Evolutionary conservation across 106 monocot species (phyloP).

Genomic region (Hemerocallis citrina): DNA sequence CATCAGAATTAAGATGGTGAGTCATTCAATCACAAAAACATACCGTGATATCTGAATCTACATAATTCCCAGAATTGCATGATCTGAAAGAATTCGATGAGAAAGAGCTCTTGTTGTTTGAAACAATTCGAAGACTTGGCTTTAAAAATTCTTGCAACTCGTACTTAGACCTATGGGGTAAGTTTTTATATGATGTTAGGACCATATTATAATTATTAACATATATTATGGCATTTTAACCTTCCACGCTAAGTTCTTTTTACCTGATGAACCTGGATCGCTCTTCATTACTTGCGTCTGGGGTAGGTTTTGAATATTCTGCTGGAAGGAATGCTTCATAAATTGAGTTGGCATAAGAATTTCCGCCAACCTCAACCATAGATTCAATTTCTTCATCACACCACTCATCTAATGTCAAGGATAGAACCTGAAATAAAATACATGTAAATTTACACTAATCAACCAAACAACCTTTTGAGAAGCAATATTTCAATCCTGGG

Average conservation of each 20-base stretch:
- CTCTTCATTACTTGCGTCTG: slow-evolving; percentile 58
- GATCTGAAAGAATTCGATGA: slow-evolving; percentile 27
- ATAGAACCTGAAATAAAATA: slow-evolving; percentile 57
- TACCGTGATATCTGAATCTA: slow-evolving; percentile 5
- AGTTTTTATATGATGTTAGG: background rate
- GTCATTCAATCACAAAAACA: no score
- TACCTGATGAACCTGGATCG: slow-evolving; percentile 82
- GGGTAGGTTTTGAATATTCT: slow-evolving; percentile 43
- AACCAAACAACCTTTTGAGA: background rate
- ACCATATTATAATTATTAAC: background rate
- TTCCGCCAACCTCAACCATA: slow-evolving; percentile 90
- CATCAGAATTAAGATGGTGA: no score
- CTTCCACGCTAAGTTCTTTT: background rate
- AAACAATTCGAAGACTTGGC: slow-evolving; percentile 77
- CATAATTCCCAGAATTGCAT: slow-evolving; percentile 22
- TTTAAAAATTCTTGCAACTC: slow-evolving; percentile 86
- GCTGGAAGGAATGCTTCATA: slow-evolving; percentile 86
- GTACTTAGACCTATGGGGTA: slow-evolving; percentile 61
- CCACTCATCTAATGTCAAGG: slow-evolving; percentile 87
- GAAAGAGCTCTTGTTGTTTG: slow-evolving; percentile 29
- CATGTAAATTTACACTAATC: background rate
- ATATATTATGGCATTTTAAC: background rate
- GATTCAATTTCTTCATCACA: slow-evolving; percentile 65
- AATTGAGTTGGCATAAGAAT: slow-evolving; percentile 83
- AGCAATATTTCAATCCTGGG: background rate